phyloP scores from a whole-genome alignment of 305 asterid species.

The Fraxinus sp. region DNA sequence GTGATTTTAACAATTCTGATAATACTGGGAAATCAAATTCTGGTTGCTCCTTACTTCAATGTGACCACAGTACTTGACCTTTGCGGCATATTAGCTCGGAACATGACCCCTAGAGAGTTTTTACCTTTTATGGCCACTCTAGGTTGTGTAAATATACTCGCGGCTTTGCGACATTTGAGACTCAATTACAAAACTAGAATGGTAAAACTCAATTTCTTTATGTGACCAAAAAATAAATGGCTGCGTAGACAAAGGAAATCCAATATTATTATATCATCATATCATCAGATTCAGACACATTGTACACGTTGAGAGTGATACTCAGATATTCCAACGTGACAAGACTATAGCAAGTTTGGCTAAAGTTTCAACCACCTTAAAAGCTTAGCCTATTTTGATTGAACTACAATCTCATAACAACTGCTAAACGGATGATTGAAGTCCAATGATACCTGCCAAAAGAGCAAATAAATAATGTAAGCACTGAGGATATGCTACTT shows the following conservation, averaged over 20 bases:
- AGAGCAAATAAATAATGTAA: neutral
- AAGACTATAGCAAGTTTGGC: neutral
- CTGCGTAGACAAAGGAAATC: neutral
- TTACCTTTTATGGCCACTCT: too few species aligned
- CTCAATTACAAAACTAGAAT: too few species aligned
- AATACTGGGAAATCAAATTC: too few species aligned
- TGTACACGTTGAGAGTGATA: neutral
- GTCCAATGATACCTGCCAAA: conserved; percentile 79
- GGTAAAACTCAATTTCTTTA: neutral
- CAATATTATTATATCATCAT: neutral
- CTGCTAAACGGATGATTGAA: conserved; percentile 68
- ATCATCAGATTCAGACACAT: neutral
- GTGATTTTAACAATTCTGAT: too few species aligned
- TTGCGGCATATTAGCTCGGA: neutral
- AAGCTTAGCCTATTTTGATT: neutral
- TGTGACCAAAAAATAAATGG: neutral
- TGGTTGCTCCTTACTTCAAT: too few species aligned
- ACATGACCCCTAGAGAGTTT: neutral
- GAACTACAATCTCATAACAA: neutral
- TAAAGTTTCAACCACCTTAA: neutral
- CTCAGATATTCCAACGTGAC: neutral
- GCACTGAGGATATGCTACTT: conserved; percentile 6
- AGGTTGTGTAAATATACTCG: too few species aligned
- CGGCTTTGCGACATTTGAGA: too few species aligned
- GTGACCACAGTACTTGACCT: too few species aligned